Evolutionary conservation across 2,329 filamentous ascomycete species (phyloP).

Genomic region (Pezicula neosporulosa): DNA sequence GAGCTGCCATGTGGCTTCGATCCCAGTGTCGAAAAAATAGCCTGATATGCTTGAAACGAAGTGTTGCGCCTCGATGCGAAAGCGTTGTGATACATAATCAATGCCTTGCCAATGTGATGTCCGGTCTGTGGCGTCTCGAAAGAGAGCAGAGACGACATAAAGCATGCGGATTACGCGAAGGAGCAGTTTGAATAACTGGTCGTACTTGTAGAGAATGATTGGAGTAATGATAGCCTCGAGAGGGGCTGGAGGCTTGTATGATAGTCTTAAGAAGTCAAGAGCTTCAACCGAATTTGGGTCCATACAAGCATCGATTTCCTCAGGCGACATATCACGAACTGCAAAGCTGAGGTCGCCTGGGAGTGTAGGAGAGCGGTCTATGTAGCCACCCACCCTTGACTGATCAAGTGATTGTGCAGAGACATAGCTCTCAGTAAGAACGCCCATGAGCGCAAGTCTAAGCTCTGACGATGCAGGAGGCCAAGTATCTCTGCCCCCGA

Average conservation of each 20-base stretch:
- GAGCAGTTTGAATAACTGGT: constrained; percentile 77
- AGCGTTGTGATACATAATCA: constrained; percentile 37
- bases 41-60: constrained; percentile 70
- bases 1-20: constrained; percentile 67
- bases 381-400: constrained; percentile 26
- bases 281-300: constrained; percentile 80
- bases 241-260: constrained; percentile 74
- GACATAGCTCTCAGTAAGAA: constrained; percentile 72
- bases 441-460: constrained; percentile 81
- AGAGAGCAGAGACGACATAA: constrained; percentile 67
- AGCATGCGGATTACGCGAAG: constrained; percentile 76
- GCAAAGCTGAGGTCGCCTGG: constrained; percentile 77
- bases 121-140: constrained; percentile 49
- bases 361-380: constrained; percentile 37
- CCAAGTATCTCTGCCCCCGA: constrained; percentile 82
- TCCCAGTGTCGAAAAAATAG: constrained; percentile 78
- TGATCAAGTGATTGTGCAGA: constrained; percentile 15
- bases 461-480: constrained; percentile 92
- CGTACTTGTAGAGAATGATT: constrained; percentile 71
- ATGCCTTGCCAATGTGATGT: constrained; percentile 18
- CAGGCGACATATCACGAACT: constrained; percentile 73
- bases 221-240: constrained; percentile 72
- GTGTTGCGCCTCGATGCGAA: constrained; percentile 75
- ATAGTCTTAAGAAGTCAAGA: constrained; percentile 86
- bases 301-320: constrained; percentile 80